These are phyloP conservation scores for Leucosporidium creatinivorum DNA, from an alignment of 768 basidiomycete genomes.

Conservation along the genomic window DNA sequence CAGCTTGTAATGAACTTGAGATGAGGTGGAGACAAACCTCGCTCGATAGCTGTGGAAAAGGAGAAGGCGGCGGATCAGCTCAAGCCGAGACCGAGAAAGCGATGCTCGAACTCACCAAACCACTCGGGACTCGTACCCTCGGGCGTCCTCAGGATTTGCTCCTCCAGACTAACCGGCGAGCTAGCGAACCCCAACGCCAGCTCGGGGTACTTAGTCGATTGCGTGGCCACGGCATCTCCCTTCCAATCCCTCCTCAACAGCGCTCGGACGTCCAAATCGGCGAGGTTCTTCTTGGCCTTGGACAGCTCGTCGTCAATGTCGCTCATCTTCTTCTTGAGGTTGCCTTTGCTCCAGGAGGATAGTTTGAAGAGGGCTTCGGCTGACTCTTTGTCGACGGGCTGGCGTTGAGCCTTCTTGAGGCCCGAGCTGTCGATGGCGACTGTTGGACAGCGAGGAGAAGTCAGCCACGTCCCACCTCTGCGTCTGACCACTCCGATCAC, in stretches of 20 bases:
- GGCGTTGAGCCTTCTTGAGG: slow-evolving; percentile 4
- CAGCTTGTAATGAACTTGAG: too few species aligned
- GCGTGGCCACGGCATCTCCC: slow-evolving; percentile 23
- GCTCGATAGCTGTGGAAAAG: slow-evolving; percentile 21
- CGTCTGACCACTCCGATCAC: too few species aligned
- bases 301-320: slow-evolving; percentile 16
- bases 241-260: slow-evolving; percentile 32
- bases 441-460: background rate
- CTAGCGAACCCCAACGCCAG: slow-evolving; percentile 26
- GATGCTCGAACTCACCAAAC: slow-evolving; percentile 10
- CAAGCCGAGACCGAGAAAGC: too few species aligned
- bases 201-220: slow-evolving; percentile 15
- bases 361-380: slow-evolving; percentile 5
- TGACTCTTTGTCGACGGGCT: slow-evolving; percentile 8
- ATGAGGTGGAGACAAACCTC: slow-evolving; percentile 2
- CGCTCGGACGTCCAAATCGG: slow-evolving; percentile 13
- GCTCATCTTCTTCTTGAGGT: slow-evolving; percentile 19
- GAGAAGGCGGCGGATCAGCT: background rate
- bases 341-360: slow-evolving; percentile 6
- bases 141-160: slow-evolving; percentile 27
- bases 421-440: slow-evolving; percentile 24
- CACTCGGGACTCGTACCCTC: slow-evolving; percentile 53
- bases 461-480: background rate
- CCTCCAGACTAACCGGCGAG: slow-evolving; percentile 27
- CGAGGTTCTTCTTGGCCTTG: slow-evolving; percentile 16